Conservation (phyloP, 2,329 filamentous ascomycete genomes). For the Proliferodiscus dingleyae region DNA sequence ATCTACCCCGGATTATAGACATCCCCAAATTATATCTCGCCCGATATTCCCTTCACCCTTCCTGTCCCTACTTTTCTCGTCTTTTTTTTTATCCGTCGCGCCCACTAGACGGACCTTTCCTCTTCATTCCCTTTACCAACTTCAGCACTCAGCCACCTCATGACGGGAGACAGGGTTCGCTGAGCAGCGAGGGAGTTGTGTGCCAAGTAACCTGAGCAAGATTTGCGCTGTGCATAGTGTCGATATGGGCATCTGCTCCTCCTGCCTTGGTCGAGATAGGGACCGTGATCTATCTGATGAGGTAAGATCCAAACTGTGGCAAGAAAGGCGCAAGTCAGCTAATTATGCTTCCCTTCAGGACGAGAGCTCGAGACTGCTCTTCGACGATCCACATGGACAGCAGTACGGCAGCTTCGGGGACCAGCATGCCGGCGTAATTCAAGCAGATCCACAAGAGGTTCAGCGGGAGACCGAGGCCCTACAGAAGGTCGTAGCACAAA, state of each 20-base stretch:
- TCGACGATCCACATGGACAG: conserved; percentile 54
- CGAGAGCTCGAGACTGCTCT: conserved; percentile 47
- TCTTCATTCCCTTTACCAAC: too few species aligned
- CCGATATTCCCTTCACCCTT: too few species aligned
- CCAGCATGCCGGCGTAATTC: conserved; percentile 43
- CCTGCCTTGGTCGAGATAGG: conserved; percentile 51
- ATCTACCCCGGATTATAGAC: neutral
- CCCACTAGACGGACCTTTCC: too few species aligned
- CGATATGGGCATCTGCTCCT: conserved; percentile 56
- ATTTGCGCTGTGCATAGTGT: neutral
- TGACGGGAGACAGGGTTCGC: too few species aligned
- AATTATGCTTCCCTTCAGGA: conserved; percentile 21
- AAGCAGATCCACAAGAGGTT: conserved; percentile 56
- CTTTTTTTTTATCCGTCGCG: neutral
- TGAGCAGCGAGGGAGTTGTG: neutral
- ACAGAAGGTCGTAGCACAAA: conserved; percentile 58
- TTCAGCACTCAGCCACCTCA: too few species aligned
- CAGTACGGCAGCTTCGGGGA: conserved; percentile 62
- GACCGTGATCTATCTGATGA: conserved; percentile 48
- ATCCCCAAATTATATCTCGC: neutral
- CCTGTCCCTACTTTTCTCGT: neutral
- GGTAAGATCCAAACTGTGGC: conserved; percentile 34
- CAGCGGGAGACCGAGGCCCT: conserved; percentile 61
- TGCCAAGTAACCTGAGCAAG: neutral
- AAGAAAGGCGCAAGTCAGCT: neutral